Base-by-base conservation (phyloP, 1,284 basidiomycete genomes). In the Apiotrichum veenhuisii region DNA sequence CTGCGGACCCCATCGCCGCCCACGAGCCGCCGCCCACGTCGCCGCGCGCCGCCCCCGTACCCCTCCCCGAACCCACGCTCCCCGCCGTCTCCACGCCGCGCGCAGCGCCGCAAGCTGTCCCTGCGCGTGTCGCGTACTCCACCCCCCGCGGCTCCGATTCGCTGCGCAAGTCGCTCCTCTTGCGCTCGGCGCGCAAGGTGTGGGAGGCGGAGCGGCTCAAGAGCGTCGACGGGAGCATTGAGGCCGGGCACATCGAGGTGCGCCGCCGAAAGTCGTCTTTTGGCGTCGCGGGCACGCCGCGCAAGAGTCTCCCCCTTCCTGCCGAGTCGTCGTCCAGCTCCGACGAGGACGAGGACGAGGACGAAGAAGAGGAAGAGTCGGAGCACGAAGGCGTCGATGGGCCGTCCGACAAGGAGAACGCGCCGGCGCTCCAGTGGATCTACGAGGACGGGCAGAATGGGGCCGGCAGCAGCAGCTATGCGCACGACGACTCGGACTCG, bases 121-220 rank as follows among this genome's bases (percentile, higher is more conserved):
- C 72, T 14, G 59, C 68, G 25, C 61, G 64, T 26, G 57, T 71
- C 34, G 70, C 66, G 17, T 55, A 68, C 46, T 64, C 66, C 14
- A 69, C 69, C 17, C 73, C 68, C 4, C 65, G 64, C 27, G 61
- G 42, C 22, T 59, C 65, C 2, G 64, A 63, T 11, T 71, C 73
- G 1, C 64, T 77, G 5, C 66, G 73, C 46, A 70, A 73, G 48
- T 63, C 69, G 2, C 61, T 76, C 2, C 63, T 77, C 5, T 62
- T 76, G 8, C 66, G 70, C 3, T 74, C 73, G 0, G 74, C 73
- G 0, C 63, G 74, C 18, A 75, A 73, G 57, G 67, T 65, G 5
- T 72, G 71, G 71, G 65, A 75, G 48, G 64, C 68, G 33, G 62
- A 67, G 15, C 59, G 62, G 12, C 50, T 59, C 12, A 54, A 61